Percentiles rank a stretch among this genome's conserved stretches.
These are phyloP conservation scores for Fusarium oligoseptatum DNA, from an alignment of 2,329 filamentous ascomycete species.

Conservation along the genomic window DNA sequence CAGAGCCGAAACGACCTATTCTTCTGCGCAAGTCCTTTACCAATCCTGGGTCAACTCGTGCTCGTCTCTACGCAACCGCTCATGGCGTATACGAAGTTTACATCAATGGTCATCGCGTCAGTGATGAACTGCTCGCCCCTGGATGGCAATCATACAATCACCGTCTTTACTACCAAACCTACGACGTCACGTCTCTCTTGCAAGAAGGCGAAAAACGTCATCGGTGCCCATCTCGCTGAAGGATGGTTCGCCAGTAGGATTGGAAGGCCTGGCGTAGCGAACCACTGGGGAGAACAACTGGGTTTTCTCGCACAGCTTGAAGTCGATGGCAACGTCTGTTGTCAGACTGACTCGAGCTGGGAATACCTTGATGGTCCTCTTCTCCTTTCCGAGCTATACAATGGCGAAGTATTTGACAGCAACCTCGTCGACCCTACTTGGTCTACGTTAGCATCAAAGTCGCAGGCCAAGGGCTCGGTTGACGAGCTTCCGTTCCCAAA, in stretches of 20 bases:
- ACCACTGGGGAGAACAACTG: constrained; percentile 2
- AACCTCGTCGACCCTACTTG: constrained; percentile 3
- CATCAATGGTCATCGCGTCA: constrained; percentile 58
- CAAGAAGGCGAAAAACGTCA: constrained; percentile 44
- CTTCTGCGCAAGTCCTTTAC: constrained; percentile 4
- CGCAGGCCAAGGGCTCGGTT: background rate
- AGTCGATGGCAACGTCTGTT: constrained; percentile 46
- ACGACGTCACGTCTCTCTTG: constrained; percentile 60
- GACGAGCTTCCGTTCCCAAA: background rate
- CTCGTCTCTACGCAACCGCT: constrained; percentile 58
- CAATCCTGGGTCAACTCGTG: constrained; percentile 20
- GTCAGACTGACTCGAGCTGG: constrained; percentile 55
- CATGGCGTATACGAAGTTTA: constrained; percentile 58
- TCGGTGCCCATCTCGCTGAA: constrained; percentile 58
- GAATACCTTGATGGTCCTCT: constrained; percentile 12
- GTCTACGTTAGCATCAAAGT: background rate
- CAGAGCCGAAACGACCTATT: constrained; percentile 12
- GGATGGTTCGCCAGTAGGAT: constrained; percentile 60
- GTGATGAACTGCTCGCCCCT: constrained; percentile 57
- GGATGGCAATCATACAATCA: constrained; percentile 64
- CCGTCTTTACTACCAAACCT: constrained; percentile 62
- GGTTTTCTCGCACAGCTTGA: constrained; percentile 45
- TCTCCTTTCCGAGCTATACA: constrained; percentile 11
- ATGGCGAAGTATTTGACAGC: constrained; percentile 19
- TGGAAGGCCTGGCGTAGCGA: constrained; percentile 1